Evolutionary conservation across 2,329 filamentous ascomycete species (phyloP), one percentile per base, ranked within the genome.

Genomic region (Ascochyta clinopodiicola): DNA sequence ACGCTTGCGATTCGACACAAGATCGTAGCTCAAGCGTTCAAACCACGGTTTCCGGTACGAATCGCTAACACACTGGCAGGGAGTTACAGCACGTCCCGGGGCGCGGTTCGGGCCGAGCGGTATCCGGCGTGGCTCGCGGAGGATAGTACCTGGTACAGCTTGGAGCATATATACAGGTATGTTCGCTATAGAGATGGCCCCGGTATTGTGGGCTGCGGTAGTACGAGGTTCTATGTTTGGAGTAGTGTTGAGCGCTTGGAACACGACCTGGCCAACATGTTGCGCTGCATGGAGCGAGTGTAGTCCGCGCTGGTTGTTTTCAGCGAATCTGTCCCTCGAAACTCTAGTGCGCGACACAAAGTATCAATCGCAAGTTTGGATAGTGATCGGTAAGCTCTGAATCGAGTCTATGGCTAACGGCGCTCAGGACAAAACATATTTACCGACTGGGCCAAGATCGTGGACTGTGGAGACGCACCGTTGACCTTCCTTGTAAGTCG

Each of bases 401-500:
- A 21, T 17, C 4, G 17, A 38, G 22, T 37, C 12, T 6, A n/a
- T 21, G n/a, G 8, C 36, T 56, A 15, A 51, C 12, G 19, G 6
- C 13, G 3, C n/a, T 3, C 40, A 75, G 72, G 71, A n/a, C 59
- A 74, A 9, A 82, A 82, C 55, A 64, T 74, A 4, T 79, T 81
- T 49, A 57, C 72, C 21, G 73, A 78, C 51, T 83, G 82, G 77
- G 80, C 81, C 0, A 81, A 78, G 55, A 76, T 84, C 4, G 77
- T 85, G 3, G 83, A 85, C 57, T 85, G 82, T 56, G 82, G 82
- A 31, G 81, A 84, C 68, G 82, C 78, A 5, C 82, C 82, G 2
- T 63, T 82, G 56, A 82, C 80, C 0, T 79, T 79, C 53, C 62
- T 85, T 53, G 80, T 77, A 55, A 61, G 59, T 17, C 8, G 3